Evolutionary conservation across 768 basidiomycete species (phyloP), one percentile per base, ranked within the genome.

Genomic region (Kondoa subrosea): DNA sequence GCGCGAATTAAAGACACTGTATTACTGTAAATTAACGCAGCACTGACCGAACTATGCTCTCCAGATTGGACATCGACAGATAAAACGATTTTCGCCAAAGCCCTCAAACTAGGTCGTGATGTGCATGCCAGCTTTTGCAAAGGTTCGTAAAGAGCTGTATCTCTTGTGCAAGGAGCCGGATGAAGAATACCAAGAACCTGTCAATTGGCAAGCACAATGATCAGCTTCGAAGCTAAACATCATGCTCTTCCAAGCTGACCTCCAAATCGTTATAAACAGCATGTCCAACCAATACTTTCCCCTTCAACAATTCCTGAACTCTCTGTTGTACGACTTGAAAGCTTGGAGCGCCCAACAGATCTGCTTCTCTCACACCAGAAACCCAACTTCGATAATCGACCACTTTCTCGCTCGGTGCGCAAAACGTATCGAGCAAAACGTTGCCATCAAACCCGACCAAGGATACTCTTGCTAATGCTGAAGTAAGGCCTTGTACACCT

Each of bases 331-430:
- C 82, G 60, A 87, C 84, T 3, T 81, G 82, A 73, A 96, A 95
- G 29, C 32, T 31, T 59, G 59, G 34, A 78, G 60, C 74, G 85
- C 87, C 87, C 0, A 82, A 75, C 80, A 96, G 82, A 75, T 96
- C 89, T 16, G 77, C 75, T 56, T 82, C 82, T 31, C 90, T 79
- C 4, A 97, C 82, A 0, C 93, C 92, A 74, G 88, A 90, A 75
- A 83, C 90, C 77, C 85, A 82, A 0, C 92, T 96, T 67, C 91
- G 79, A 78, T 91, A 96, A 77, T 97, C 92, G 8, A 89, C 86
- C 12, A 96, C 91, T 16, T 82, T 81, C 76, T 95, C 91, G 62
- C 85, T 81, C 74, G 89, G 91, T 63, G 82, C 80, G 34, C 96
- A 92, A 71, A 89, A 91, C 64, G 82, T 86, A 73, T 96, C 92